These are phyloP conservation scores for Trichoderma lentiforme DNA, from an alignment of 2,329 filamentous ascomycete genomes.

Conservation along the genomic window DNA sequence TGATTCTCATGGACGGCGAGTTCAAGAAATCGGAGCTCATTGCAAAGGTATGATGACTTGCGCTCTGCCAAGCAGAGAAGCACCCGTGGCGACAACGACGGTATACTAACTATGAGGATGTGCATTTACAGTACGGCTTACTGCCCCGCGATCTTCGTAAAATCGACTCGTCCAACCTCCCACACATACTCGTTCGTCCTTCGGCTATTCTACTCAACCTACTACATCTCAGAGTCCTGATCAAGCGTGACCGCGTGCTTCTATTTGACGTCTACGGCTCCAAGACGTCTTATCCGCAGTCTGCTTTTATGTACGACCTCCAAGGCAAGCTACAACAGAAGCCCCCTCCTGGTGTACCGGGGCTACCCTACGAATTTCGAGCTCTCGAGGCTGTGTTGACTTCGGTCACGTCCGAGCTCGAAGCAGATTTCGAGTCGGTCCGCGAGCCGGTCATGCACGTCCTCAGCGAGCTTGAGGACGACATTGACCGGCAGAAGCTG, in stretches of 20 bases:
- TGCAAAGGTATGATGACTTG: conserved; percentile 63
- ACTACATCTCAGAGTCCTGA: conserved; percentile 91
- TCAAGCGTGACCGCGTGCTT: conserved; percentile 90
- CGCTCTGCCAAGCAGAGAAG: not conserved
- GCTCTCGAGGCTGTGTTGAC: conserved; percentile 93
- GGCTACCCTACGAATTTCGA: conserved; percentile 90
- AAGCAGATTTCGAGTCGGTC: conserved; percentile 92
- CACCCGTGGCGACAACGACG: not conserved
- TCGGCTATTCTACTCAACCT: conserved; percentile 93
- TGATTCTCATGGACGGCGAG: conserved; percentile 89
- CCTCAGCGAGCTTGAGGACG: conserved; percentile 86
- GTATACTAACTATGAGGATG: not conserved
- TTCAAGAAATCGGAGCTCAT: conserved; percentile 98
- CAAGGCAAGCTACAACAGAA: conserved; percentile 90
- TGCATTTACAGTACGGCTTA: conserved; percentile 68
- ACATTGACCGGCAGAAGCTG: conserved; percentile 93
- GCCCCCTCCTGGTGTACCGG: conserved; percentile 49
- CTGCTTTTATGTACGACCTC: conserved; percentile 95
- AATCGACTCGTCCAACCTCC: conserved; percentile 93
- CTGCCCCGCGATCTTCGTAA: conserved; percentile 93
- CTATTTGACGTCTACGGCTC: conserved; percentile 96
- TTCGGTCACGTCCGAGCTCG: conserved; percentile 85
- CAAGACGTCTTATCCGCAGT: conserved; percentile 91
- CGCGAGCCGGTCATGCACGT: conserved; percentile 88
- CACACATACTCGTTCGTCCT: conserved; percentile 90